Base-by-base conservation (phyloP, 192 early-diverging fungal genomes). In the Entomortierella lignicola region DNA sequence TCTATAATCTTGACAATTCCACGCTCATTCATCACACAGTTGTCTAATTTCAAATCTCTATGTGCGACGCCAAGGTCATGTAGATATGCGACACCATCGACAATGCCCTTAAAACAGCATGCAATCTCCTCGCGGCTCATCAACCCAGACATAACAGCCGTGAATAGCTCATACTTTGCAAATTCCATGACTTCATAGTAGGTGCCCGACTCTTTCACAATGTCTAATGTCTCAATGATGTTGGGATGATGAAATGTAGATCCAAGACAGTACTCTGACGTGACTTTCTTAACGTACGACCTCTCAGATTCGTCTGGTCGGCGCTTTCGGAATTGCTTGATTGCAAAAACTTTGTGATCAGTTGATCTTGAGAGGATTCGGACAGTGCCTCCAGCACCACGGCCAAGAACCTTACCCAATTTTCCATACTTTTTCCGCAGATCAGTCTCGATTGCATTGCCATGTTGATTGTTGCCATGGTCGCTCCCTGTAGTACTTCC, bases 1-100 rank as follows among this genome's bases (percentile, higher is more conserved):
- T 98, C 97, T 25, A 96, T 97, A 64, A 98, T 93, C 82, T 98
- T 98, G 75, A 98, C 77, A 42, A 91, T 87, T 13, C 93, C 92
- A 5, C 72, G 66, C 37, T 83, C 86, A 69, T 92, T 92, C 72
- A 98, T 75, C 27, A 97, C 80, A 42, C 94, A 87, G 86, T 98
- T 98, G 75, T 93, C 92, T 18, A 96, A 90, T 63, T 98, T 97
- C 63, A 98, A 81, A 64, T 98, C 96, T 32, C 96, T 87, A 79
- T 98, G 97, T 6, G 96, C 95, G 32, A 98, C 95, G 32, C 97
- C 97, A 62, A 95, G 87, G 10, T 81, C 84, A 80, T 98, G 97
- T 30, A 98, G 80, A 68, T 97, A 98, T 50, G 88, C 74, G 8
- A 98, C 92, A 30, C 96, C 97, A 51, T 87, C 81, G 10, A 93